phyloP scores from a whole-genome alignment of 108 stramenopile species.

The Conticribra guillardii region DNA sequence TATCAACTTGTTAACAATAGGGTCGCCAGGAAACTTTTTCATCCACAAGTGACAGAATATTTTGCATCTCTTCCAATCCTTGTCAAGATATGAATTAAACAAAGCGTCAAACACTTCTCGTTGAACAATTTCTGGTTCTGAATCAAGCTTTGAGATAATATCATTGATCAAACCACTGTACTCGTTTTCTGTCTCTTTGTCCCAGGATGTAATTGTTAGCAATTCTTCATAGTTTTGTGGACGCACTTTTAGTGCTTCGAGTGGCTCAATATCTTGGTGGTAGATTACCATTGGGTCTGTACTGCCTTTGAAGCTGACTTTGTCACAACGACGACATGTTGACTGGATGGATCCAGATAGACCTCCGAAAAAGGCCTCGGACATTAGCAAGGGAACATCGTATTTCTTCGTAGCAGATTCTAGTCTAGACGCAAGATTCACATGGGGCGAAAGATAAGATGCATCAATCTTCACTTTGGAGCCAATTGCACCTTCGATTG shows the following conservation, averaged over 20 bases:
- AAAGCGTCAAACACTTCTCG: slow-evolving; percentile 46
- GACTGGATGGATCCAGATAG: slow-evolving; percentile 47
- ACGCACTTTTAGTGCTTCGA: slow-evolving; percentile 11
- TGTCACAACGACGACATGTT: slow-evolving; percentile 51
- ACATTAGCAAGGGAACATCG: slow-evolving; percentile 60
- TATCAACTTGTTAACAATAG: slow-evolving; percentile 23
- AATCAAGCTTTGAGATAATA: slow-evolving; percentile 29
- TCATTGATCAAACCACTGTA: slow-evolving; percentile 38
- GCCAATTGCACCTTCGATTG: slow-evolving; percentile 82
- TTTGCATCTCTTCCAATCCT: slow-evolving; percentile 42
- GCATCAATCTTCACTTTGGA: slow-evolving; percentile 77
- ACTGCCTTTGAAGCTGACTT: slow-evolving; percentile 55
- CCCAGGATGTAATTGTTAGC: slow-evolving; percentile 31
- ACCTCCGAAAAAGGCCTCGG: slow-evolving; percentile 60
- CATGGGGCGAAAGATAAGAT: slow-evolving; percentile 76
- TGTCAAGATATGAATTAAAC: slow-evolving; percentile 47
- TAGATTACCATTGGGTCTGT: slow-evolving; percentile 54
- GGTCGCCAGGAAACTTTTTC: slow-evolving; percentile 34
- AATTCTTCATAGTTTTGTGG: slow-evolving; percentile 22
- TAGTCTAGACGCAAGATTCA: slow-evolving; percentile 64
- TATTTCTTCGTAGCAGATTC: slow-evolving; percentile 72
- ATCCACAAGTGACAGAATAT: slow-evolving; percentile 44
- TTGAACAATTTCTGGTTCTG: slow-evolving; percentile 29
- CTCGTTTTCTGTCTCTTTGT: slow-evolving; percentile 22
- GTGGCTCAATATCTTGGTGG: slow-evolving; percentile 43